Evolutionary conservation across 73 alveolate species (phyloP).

Genomic region (Paramecium sexaurelia): DNA sequence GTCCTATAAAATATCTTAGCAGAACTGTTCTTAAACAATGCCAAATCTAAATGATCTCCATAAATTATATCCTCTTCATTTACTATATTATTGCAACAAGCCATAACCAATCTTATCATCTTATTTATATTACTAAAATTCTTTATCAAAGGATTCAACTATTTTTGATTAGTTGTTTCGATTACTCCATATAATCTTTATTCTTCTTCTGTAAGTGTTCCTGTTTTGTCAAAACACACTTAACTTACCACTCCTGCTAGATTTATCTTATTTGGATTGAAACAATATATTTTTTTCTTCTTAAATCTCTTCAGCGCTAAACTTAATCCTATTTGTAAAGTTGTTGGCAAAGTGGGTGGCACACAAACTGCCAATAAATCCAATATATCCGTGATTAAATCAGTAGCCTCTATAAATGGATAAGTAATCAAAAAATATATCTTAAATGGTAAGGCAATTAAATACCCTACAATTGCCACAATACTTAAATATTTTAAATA

Average conservation of each 20-base stretch:
- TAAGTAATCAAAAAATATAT: neutral
- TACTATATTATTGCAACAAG: constrained; percentile 11
- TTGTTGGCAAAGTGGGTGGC: constrained; percentile 44
- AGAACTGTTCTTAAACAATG: neutral
- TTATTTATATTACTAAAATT: neutral
- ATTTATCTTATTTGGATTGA: neutral
- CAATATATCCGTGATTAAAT: neutral
- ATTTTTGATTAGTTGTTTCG: neutral
- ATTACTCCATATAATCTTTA: neutral
- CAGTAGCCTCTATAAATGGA: neutral
- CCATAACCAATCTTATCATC: neutral
- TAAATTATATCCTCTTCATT: neutral
- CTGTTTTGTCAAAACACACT: constrained; percentile 51
- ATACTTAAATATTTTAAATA: neutral
- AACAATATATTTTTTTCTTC: constrained; percentile 2
- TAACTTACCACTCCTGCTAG: neutral
- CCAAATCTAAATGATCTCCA: constrained; percentile 40
- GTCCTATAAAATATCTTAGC: neutral
- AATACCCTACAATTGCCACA: constrained; percentile 2
- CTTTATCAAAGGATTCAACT: neutral
- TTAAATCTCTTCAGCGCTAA: constrained; percentile 39
- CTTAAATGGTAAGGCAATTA: constrained; percentile 47
- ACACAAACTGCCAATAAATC: constrained; percentile 52
- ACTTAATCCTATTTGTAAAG: constrained; percentile 39
- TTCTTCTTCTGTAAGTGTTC: constrained; percentile 31